Percentiles rank a stretch among this genome's conserved stretches.
Evolutionary conservation across 306 rosid genomes (phyloP).

Genomic region (Dalbergia oliveri): DNA sequence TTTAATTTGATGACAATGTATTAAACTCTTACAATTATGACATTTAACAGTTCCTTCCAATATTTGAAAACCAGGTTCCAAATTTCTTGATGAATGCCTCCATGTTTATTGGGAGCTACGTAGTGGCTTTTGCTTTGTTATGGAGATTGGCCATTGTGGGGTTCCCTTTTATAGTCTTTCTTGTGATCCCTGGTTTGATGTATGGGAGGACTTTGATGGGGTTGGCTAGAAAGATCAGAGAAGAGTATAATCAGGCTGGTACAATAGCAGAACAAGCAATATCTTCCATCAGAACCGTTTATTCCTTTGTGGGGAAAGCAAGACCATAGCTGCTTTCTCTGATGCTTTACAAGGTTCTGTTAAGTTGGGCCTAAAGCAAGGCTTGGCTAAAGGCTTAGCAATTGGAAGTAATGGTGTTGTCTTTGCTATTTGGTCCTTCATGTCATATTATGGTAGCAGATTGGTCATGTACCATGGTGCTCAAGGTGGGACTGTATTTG

Average conservation of each 20-base stretch:
- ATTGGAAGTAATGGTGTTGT: conserved; percentile 88
- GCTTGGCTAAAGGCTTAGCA: conserved; percentile 90
- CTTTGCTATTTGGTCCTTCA: conserved; percentile 91
- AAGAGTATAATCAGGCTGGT: conserved; percentile 77
- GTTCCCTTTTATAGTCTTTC: conserved; percentile 72
- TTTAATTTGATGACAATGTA: no score
- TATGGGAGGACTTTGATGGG: conserved; percentile 84
- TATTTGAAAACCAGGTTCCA: conserved; percentile 60
- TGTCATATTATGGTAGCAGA: conserved; percentile 82
- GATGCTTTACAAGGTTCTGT: conserved; percentile 72
- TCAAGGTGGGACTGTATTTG: conserved; percentile 84
- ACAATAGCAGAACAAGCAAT: conserved; percentile 83
- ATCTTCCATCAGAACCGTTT: conserved; percentile 87
- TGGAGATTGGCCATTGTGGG: conserved; percentile 88
- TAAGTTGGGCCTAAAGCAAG: conserved; percentile 82
- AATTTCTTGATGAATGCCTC: conserved; percentile 76
- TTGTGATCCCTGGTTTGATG: conserved; percentile 85
- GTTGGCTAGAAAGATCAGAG: conserved; percentile 70
- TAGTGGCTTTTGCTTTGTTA: conserved; percentile 68
- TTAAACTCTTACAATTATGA: not conserved
- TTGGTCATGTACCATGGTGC: conserved; percentile 94
- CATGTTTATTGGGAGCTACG: conserved; percentile 77
- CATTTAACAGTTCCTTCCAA: not conserved
- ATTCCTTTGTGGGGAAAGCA: conserved; percentile 82
- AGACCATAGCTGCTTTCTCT: conserved; percentile 74